A percentile compares a stretch with the other conserved stretches of the same genome.
Evolutionary conservation across 805 yeast species (phyloP).

Genomic region (Candida multigemmis): DNA sequence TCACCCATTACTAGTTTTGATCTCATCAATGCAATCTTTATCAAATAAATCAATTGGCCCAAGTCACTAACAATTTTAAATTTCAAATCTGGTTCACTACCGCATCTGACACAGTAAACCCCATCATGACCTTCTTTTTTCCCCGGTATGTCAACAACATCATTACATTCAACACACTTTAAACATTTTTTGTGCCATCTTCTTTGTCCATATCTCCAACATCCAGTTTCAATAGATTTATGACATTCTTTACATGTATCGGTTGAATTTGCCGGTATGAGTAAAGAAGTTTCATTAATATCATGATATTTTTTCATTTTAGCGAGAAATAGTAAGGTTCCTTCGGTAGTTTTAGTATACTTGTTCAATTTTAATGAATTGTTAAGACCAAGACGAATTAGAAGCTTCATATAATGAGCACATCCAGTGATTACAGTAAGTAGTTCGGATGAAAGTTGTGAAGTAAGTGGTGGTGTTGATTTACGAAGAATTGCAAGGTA

Average conservation of each 20-base stretch:
- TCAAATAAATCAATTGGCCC: constrained; percentile 63
- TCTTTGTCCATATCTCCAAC: constrained; percentile 48
- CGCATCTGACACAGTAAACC: constrained; percentile 21
- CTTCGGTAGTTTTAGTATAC: constrained; percentile 9
- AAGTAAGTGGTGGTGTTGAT: constrained; percentile 25
- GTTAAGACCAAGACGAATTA: constrained; percentile 72
- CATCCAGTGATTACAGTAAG: constrained; percentile 80
- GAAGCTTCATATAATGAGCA: constrained; percentile 84
- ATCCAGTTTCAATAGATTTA: constrained; percentile 77
- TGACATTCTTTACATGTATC: constrained; percentile 70
- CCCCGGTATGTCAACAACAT: constrained; percentile 8
- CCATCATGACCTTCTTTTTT: constrained; percentile 29
- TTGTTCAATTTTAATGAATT: constrained; percentile 66
- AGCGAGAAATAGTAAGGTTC: constrained; percentile 4
- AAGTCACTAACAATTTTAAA: constrained; percentile 60
- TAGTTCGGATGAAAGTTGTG: constrained; percentile 51
- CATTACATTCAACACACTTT: constrained; percentile 51
- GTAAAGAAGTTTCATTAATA: constrained; percentile 20
- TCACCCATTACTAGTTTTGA: constrained; percentile 50
- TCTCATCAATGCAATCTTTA: constrained; percentile 78
- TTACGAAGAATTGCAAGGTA: constrained; percentile 79
- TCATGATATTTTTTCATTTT: constrained; percentile 4
- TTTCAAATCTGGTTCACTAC: constrained; percentile 37
- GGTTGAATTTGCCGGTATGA: constrained; percentile 51
- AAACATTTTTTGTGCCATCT: constrained; percentile 85